Percentiles rank a stretch among this genome's conserved stretches.
Evolutionary conservation across 257 asterid genomes (phyloP).

Genomic region (Jacaranda copaia): DNA sequence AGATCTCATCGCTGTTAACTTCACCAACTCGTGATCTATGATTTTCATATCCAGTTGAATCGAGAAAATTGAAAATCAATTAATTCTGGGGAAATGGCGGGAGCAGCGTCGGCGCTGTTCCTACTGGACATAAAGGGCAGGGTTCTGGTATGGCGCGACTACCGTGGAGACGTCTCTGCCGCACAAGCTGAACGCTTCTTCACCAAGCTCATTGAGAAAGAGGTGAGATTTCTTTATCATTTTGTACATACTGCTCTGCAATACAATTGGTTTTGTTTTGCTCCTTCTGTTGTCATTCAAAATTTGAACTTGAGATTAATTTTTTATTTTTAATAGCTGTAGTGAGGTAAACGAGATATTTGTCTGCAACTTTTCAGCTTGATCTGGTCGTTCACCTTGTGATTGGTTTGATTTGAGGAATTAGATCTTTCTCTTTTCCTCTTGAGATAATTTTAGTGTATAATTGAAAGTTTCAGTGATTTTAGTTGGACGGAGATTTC

Average conservation of each 20-base stretch:
- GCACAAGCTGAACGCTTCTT: constrained; percentile 90
- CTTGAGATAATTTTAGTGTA: constrained; percentile 17
- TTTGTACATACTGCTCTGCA: not conserved
- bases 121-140: constrained; percentile 95
- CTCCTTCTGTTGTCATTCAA: not conserved
- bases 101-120: constrained; percentile 99
- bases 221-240: constrained; percentile 51
- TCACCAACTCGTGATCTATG: constrained; percentile 49
- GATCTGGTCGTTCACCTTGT: constrained; percentile 40
- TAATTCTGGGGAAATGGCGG: constrained; percentile 63
- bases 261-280: constrained; percentile 17
- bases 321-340: constrained; percentile 2
- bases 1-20: constrained; percentile 45
- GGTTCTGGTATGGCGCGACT: constrained; percentile 97
- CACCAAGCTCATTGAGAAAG: constrained; percentile 88
- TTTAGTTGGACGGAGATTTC: constrained; percentile 28
- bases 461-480: constrained; percentile 1
- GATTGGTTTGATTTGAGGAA: not conserved
- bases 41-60: constrained; percentile 30
- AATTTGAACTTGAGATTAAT: not conserved
- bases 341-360: constrained; percentile 17
- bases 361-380: constrained; percentile 35
- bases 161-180: constrained; percentile 95
- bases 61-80: constrained; percentile 31
- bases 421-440: not conserved